These are phyloP conservation scores for Solanum hybrid DNA, from an alignment of 305 asterid species.

Conservation along the genomic window DNA sequence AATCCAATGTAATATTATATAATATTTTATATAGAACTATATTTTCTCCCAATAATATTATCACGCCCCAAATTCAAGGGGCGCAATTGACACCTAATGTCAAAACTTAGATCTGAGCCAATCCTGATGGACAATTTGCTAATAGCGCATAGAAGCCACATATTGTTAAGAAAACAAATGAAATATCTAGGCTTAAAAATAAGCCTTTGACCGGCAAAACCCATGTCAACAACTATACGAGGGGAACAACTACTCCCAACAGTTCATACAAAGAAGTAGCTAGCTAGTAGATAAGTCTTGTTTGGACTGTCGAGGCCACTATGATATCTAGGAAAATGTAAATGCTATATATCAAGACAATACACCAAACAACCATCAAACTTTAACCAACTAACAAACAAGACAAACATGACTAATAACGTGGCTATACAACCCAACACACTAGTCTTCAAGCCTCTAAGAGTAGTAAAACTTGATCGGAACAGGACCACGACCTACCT, in stretches of 20 bases:
- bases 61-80: background rate
- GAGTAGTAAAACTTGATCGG: background rate
- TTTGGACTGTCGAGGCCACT: background rate
- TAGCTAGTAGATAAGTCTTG: background rate
- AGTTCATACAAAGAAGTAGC: too few relatives aligned
- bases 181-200: background rate
- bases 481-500: background rate
- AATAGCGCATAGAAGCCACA: background rate
- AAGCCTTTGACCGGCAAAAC: background rate
- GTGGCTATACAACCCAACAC: background rate
- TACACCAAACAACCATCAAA: background rate
- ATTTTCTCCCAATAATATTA: too few relatives aligned
- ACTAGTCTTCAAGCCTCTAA: background rate
- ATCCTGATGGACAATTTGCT: background rate
- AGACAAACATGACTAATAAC: background rate
- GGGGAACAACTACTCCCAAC: background rate
- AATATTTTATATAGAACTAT: background rate
- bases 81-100: background rate
- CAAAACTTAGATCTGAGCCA: background rate
- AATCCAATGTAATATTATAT: too few relatives aligned
- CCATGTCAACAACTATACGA: background rate
- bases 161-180: background rate
- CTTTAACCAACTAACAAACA: background rate
- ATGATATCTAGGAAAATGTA: background rate
- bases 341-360: background rate